phyloP scores from a whole-genome alignment of 208 protist genomes.

The Leishmania gerbilli region DNA sequence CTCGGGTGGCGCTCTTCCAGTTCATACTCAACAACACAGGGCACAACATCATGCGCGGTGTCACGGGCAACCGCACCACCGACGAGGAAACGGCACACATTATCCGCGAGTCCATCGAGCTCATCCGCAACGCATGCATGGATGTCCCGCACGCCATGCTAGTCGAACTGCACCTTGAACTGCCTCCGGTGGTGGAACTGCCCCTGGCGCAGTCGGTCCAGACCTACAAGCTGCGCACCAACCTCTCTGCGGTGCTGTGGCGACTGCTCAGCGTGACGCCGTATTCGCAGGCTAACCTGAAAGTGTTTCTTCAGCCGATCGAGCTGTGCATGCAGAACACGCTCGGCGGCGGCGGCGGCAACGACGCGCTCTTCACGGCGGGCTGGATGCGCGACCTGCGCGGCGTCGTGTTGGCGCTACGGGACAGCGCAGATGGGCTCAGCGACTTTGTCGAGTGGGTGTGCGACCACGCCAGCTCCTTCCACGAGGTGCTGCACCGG shows the following conservation, averaged over 20 bases:
- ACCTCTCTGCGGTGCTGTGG: slow-evolving; percentile 76
- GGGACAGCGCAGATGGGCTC: slow-evolving; percentile 42
- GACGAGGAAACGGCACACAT: slow-evolving; percentile 69
- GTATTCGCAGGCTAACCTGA: slow-evolving; percentile 43
- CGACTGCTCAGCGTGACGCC: slow-evolving; percentile 34
- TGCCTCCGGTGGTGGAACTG: slow-evolving; percentile 78
- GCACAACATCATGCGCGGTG: slow-evolving; percentile 73
- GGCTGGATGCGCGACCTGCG: slow-evolving; percentile 88
- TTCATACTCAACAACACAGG: slow-evolving; percentile 83
- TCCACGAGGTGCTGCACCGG: slow-evolving; percentile 49
- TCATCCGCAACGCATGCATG: slow-evolving; percentile 72
- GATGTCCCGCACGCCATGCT: slow-evolving; percentile 61
- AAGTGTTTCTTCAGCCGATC: slow-evolving; percentile 63
- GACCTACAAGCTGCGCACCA: slow-evolving; percentile 85
- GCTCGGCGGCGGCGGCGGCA: slow-evolving; percentile 44
- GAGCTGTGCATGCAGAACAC: slow-evolving; percentile 73
- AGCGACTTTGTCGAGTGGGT: slow-evolving; percentile 85
- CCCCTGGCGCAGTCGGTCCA: slow-evolving; percentile 64
- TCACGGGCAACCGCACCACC: slow-evolving; percentile 31
- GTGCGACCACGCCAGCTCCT: slow-evolving; percentile 43
- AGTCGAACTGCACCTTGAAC: slow-evolving; percentile 58
- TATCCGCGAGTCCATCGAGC: slow-evolving; percentile 69
- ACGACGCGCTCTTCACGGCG: slow-evolving; percentile 63
- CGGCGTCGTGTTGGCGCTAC: slow-evolving; percentile 60
- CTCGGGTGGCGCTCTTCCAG: slow-evolving; percentile 67